Evolutionary conservation across 306 rosid species (phyloP).

Genomic region (Cicer arietinum): DNA sequence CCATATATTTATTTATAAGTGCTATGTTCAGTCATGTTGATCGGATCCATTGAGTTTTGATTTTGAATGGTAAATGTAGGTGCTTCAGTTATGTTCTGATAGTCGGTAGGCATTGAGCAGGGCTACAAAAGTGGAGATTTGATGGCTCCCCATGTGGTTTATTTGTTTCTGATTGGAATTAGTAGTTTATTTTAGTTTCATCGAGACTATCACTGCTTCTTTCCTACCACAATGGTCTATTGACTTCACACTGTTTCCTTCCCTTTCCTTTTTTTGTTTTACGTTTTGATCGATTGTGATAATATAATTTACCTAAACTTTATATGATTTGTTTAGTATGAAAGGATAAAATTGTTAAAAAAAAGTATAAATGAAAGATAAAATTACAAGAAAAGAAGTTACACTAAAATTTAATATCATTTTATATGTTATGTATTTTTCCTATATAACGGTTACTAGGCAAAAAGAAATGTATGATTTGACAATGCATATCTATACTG

Average conservation of each 20-base stretch:
- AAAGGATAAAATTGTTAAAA: too few relatives aligned
- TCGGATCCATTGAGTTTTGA: slow-evolving; percentile 26
- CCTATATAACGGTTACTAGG: too few relatives aligned
- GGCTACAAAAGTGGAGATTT: slow-evolving; percentile 43
- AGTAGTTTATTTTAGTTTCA: slow-evolving; percentile 39
- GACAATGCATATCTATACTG: too few relatives aligned
- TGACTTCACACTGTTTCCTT: background rate
- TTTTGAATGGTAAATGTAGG: slow-evolving; percentile 37
- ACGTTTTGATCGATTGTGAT: too few relatives aligned
- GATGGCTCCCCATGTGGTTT: slow-evolving; percentile 46
- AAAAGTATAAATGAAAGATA: too few relatives aligned
- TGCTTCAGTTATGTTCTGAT: slow-evolving; percentile 45
- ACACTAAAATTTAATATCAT: too few relatives aligned
- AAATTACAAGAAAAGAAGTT: too few relatives aligned
- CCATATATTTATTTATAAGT: slow-evolving; percentile 35
- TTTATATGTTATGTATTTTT: too few relatives aligned
- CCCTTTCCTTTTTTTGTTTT: background rate
- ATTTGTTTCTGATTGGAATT: slow-evolving; percentile 54
- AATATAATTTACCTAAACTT: too few relatives aligned
- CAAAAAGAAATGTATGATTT: too few relatives aligned
- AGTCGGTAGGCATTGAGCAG: slow-evolving; percentile 42
- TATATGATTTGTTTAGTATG: too few relatives aligned
- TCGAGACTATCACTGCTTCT: background rate
- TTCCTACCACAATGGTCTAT: background rate
- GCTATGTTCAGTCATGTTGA: slow-evolving; percentile 40